These are phyloP conservation scores for Ophiostoma sp. DNA, from an alignment of 2,329 filamentous ascomycete species.

Conservation along the genomic window DNA sequence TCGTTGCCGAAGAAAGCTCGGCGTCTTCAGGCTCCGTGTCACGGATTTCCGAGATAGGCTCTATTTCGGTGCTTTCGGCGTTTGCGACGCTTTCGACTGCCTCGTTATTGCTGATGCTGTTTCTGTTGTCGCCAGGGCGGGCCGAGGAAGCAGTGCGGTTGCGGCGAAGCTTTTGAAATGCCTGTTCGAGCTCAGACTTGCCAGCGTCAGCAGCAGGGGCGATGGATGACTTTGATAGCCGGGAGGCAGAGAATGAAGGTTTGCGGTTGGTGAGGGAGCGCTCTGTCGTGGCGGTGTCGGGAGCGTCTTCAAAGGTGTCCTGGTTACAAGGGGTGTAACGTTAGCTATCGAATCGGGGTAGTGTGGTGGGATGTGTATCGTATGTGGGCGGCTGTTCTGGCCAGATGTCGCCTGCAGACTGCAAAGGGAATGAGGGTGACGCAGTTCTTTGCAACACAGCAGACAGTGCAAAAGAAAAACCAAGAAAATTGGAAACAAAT, in stretches of 20 bases:
- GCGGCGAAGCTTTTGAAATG: constrained; percentile 26
- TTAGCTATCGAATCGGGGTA: constrained; percentile 18
- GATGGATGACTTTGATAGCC: constrained; percentile 29
- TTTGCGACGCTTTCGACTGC: constrained; percentile 31
- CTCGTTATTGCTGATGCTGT: constrained; percentile 26
- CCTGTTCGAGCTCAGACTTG: constrained; percentile 31
- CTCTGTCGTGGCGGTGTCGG: constrained; percentile 54
- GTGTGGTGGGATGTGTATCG: background rate
- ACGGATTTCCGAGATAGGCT: constrained; percentile 24
- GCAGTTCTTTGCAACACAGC: background rate
- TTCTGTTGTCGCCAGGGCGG: constrained; percentile 30
- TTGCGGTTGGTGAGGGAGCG: constrained; percentile 58
- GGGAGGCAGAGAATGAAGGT: constrained; percentile 31
- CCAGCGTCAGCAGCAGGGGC: constrained; percentile 27
- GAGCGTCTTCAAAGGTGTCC: constrained; percentile 81
- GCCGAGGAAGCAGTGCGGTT: background rate
- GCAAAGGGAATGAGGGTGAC: background rate
- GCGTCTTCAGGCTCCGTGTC: constrained; percentile 27
- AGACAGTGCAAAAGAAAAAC: background rate
- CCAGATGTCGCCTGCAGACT: background rate
- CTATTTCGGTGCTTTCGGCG: constrained; percentile 25
- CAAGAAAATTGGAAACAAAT: background rate
- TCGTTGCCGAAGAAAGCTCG: background rate
- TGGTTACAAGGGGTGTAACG: constrained; percentile 32
- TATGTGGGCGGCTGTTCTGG: constrained; percentile 10